Evolutionary conservation across 1,284 basidiomycete species (phyloP), one percentile per base, ranked within the genome.

Genomic region (Ustilago crameri): DNA sequence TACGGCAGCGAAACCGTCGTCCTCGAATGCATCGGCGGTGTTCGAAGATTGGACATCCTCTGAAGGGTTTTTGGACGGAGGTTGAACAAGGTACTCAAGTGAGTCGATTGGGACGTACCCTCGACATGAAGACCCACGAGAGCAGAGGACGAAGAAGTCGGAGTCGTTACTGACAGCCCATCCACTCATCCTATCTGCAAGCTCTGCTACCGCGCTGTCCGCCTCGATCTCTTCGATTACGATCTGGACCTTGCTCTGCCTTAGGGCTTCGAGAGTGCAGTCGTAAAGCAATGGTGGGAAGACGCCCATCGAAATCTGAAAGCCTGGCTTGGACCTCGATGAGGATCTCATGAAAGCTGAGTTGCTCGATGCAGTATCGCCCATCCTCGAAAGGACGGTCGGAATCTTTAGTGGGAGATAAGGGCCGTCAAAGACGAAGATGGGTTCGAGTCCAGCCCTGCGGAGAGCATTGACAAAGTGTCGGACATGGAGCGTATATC

Each of bases 371-470:
- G 73, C 75, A 14, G 34, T 51, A 2, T 48, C 51, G 7, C 48
- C 49, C 18, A 66, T 26, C 5, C 77, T 51, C 12, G 55, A 44
- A 15, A 74, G 30, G 9, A 75, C 64, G 26, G 60, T 77, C 0
- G 70, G 56, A 17, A 69, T 46, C 65, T 80, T 80, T 40, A 60
- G 54, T 5, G 64, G 69, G 3, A 74, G 71, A 9, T 62, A 62
- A 14, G 75, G 69, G 2, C 78, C 78, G 43, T 80, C 78, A 35
- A 77, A 79, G 48, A 80, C 51, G 55, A 80, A 80, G 66, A 76
- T 65, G 7, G 71, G 70, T 17, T 74, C 51, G 37, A 77, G 55
- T 12, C 57, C 48, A 22, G 60, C 70, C 17, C 57, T 23, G 9
- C 74, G 72, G 15, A 61, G 54, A 0, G 65, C 58, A 12, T 51